Conservation (phyloP, 345 rosid genomes). For the Gossypium sturtianum region DNA sequence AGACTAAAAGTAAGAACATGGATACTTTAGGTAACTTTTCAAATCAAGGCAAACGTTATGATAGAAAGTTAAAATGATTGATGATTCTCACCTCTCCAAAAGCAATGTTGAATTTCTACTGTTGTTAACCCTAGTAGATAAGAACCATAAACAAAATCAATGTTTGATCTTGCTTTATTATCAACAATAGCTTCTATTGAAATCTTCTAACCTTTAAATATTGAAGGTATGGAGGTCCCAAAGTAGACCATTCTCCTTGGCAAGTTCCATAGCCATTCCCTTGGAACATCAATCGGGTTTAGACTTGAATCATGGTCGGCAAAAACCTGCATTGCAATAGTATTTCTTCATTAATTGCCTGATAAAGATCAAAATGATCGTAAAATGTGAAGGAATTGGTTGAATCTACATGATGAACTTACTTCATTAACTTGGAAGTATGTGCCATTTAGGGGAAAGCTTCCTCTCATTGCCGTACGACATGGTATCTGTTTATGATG, state of each 20-base stretch:
- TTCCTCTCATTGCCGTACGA: constrained; percentile 93
- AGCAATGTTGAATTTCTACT: constrained; percentile 77
- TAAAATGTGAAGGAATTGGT: not conserved
- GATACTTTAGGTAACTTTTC: not conserved
- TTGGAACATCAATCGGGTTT: constrained; percentile 71
- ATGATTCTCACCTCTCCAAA: constrained; percentile 65
- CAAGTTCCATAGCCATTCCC: constrained; percentile 73
- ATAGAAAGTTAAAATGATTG: not conserved
- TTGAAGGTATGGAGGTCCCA: constrained; percentile 85
- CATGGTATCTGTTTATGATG: constrained; percentile 66
- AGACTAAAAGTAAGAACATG: constrained; percentile 6
- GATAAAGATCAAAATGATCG: not conserved
- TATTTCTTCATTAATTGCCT: not conserved
- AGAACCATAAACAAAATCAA: constrained; percentile 2
- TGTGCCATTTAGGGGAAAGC: constrained; percentile 94
- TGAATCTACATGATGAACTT: constrained; percentile 3
- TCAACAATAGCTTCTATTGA: not conserved
- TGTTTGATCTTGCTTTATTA: constrained; percentile 1
- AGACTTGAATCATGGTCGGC: constrained; percentile 89
- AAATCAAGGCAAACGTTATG: constrained; percentile 1
- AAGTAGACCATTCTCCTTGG: constrained; percentile 75
- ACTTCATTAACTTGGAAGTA: constrained; percentile 98
- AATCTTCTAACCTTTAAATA: constrained; percentile 63
- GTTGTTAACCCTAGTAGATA: constrained; percentile 62
- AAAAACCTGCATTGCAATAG: constrained; percentile 50